Evolutionary conservation across 2,329 filamentous ascomycete species (phyloP), one percentile per base, ranked within the genome.

Genomic region (Trichoderma hamatum): DNA sequence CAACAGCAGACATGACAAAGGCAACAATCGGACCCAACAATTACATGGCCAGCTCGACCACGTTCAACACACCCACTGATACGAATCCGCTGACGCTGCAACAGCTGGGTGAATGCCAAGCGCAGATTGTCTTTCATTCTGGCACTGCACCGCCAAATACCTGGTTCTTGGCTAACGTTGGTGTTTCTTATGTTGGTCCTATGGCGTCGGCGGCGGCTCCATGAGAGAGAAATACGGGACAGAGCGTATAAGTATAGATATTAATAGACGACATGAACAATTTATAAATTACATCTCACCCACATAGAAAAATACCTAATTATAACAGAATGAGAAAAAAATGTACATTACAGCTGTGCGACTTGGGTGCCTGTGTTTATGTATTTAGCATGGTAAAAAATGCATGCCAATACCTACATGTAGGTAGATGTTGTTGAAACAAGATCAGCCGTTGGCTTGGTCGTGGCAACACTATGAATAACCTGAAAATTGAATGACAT

Each of bases 401-500:
- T 39, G 6, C 56, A 10, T 26, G n/a, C 13, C 30, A 30, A n/a
- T 34, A n/a, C n/a, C 30, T 3, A 30, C 3, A 19, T 56, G 21
- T 13, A 3, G 3, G 26, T 32, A 36, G 4, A 14, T 34, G 36
- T n/a, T 30, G 30, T 30, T 30, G 30, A 30, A 30, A 30, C 30
- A 16, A 19, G 43, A 34, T 26, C n/a, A 43, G 32, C n/a, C n/a
- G n/a, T n/a, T n/a, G n/a, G n/a, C n/a, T n/a, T n/a, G n/a, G n/a
- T n/a, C 13, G n/a, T 24, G 24, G 34, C 60, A 36, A 26, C 39
- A 3, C 60, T 19, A 52, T 46, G 34, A 60, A 60, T 60, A 46
- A 9, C 16, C 39, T 43, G 39, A n/a, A 43, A 43, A 9, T n/a
- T 36, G 51, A 62, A 62, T 62, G 60, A 62, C 60, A 62, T 62